Base-by-base conservation (phyloP, 805 yeast species). In the Lipomyces mesembrius region DNA sequence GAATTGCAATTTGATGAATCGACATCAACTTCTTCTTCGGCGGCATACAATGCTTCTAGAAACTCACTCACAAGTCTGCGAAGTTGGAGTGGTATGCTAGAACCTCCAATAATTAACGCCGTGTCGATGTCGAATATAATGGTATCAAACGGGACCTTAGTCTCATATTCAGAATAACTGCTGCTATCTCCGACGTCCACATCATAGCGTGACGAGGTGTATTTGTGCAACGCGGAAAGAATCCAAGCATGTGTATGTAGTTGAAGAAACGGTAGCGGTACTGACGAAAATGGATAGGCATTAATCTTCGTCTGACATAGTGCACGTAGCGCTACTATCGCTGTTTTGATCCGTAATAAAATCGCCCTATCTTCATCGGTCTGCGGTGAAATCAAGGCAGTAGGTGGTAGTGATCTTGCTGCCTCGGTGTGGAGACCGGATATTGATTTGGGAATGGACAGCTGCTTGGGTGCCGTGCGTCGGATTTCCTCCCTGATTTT, bases 31-130 rank as follows among this genome's bases (percentile, higher is more conserved):
- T 43, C 22, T n/a, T 43, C 49, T 43, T 43, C 49, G 8, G 49
- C 49, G 9, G 49, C 22, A n/a, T 43, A 43, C 49, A 43, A 17
- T 43, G 49, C 49, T 43, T 43, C 9, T 43, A 43, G 22, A 43
- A 64, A 20, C 39, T 39, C 51, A 43, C 58, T 61, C 14, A 61
- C 43, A 32, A 52, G 37, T 29, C 25, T 37, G n/a, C 59, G 64
- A 8, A 65, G 57, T 9, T 39, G 17, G 22, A 25, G 8, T 7
- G 60, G 51, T 39, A 61, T 39, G 34, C 60, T 57, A 22, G 62
- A 20, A 11, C 70, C 70, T 17, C 62, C 59, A 4, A 61, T 52
- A 34, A 66, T 60, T 2, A 66, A 35, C 2, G 61, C 70, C 5
- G 61, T 56, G 37, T 66, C 70, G 7, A 65, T 22, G 20, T 61